Conservation (phyloP, 495 filamentous ascomycete species). For the Pseudomonodictys pantanalensis region DNA sequence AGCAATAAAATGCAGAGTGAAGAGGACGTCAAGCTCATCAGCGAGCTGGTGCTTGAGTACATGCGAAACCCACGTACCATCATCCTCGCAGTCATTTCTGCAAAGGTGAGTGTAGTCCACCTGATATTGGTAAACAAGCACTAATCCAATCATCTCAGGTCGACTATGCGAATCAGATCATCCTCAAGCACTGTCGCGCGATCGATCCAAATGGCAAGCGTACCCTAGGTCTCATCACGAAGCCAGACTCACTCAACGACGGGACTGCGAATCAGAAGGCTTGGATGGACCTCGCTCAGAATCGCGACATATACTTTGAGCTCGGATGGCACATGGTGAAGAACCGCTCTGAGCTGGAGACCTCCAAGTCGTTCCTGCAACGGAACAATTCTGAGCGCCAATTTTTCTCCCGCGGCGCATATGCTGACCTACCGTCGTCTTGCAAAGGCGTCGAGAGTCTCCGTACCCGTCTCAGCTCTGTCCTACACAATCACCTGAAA, state of each 20-base stretch:
- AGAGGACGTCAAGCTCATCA: slow-evolving; percentile 49
- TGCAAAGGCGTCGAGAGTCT: slow-evolving; percentile 36
- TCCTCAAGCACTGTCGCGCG: slow-evolving; percentile 44
- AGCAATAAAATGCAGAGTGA: slow-evolving; percentile 45
- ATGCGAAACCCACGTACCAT: slow-evolving; percentile 57
- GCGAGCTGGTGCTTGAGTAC: slow-evolving; percentile 54
- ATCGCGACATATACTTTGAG: slow-evolving; percentile 58
- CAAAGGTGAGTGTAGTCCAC: slow-evolving; percentile 38
- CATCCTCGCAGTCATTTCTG: slow-evolving; percentile 57
- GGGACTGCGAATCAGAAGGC: slow-evolving; percentile 49
- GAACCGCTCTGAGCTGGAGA: slow-evolving; percentile 47
- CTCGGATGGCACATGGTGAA: slow-evolving; percentile 70
- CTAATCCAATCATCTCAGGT: not conserved
- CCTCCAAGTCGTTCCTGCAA: slow-evolving; percentile 42
- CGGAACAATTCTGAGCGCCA: slow-evolving; percentile 43
- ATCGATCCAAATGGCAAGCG: slow-evolving; percentile 49
- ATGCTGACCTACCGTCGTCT: slow-evolving; percentile 27
- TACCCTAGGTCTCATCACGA: slow-evolving; percentile 61
- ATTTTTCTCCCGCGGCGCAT: slow-evolving; percentile 43
- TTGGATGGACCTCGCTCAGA: slow-evolving; percentile 57
- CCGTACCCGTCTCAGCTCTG: slow-evolving; percentile 32
- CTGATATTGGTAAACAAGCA: not conserved
- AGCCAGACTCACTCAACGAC: slow-evolving; percentile 50
- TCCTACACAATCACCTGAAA: slow-evolving; percentile 36
- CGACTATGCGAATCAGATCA: slow-evolving; percentile 49